Base-by-base conservation (phyloP, 139 green algal species). In the Coelastrella sp. region DNA sequence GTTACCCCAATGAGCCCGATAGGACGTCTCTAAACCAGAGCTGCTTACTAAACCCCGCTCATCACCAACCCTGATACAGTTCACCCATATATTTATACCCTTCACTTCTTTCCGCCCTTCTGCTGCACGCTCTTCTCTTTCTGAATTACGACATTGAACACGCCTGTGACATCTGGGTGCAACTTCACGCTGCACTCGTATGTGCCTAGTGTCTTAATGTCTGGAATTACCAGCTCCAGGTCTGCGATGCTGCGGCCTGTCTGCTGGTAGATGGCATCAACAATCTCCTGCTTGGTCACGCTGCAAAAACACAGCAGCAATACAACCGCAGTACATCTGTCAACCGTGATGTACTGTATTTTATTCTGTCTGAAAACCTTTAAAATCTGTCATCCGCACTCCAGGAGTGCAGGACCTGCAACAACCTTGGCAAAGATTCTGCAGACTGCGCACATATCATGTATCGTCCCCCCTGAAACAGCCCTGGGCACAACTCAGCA, bases 141-240 rank as follows among this genome's bases (percentile, higher is more conserved):
- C 90, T 97, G 94, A 11, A 99, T 94, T 12, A 97, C 92, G n/a
- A 99, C 93, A 74, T 95, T 96, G 96, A 99, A 99, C 27, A 73
- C 91, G 74, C 95, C 97, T 6, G 92, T 85, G 5, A 99, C 93
- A 84, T 95, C 93, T 49, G 92, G 91, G 90, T 96, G 92, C 84
- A 96, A 87, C 78, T 82, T 80, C 14, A 94, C 90, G 8, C 80
- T 89, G 82, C 92, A 95, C 60, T 97, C 93, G 86, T 97, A 99
- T 20, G 94, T 96, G 87, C 97, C 97, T 5, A 97, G 88, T 14
- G 94, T 89, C 92, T 97, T 98, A 90, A 99, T 99, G 57, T 99
- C 97, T 20, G 97, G 97, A 65, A 99, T 17, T 5, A 82, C 94
- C 60, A 99, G 88, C 17, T 96, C 90, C 59, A 92, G 91, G 76